Percentiles rank a stretch among this genome's conserved stretches.
phyloP scores from a whole-genome alignment of 176 grass and related monocot genomes.

The Oryza glaberrima region DNA sequence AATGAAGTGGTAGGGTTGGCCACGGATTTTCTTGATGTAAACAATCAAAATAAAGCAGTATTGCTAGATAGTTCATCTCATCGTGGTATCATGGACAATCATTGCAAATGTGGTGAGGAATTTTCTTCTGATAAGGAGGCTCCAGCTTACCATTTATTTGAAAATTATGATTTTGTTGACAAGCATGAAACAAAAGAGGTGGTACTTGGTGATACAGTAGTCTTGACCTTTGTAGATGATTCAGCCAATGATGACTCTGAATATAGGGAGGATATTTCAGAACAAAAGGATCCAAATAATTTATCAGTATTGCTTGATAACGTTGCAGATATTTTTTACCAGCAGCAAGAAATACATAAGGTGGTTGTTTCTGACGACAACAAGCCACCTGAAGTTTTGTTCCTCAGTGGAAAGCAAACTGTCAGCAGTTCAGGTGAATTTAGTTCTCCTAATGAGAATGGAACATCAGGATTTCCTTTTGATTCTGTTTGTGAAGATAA shows the following conservation, averaged over 20 bases:
- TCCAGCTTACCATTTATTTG: not conserved
- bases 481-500: too few relatives aligned
- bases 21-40: not conserved
- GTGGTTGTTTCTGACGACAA: not conserved
- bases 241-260: not conserved
- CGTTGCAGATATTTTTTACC: not conserved
- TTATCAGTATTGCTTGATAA: not conserved
- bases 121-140: not conserved
- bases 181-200: constrained; percentile 27
- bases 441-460: too few relatives aligned
- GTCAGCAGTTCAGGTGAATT: too few relatives aligned
- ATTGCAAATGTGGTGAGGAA: not conserved
- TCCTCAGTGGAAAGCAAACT: too few relatives aligned
- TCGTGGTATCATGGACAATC: not conserved
- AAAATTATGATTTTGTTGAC: constrained; percentile 29
- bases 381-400: not conserved
- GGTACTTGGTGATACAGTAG: not conserved
- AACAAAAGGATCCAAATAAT: not conserved
- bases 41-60: not conserved
- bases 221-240: not conserved
- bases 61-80: not conserved
- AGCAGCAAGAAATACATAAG: not conserved
- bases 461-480: too few relatives aligned
- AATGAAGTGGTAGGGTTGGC: not conserved
- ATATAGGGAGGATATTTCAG: not conserved